These are phyloP conservation scores for Phytophthora aleatoria DNA, from an alignment of 352 stramenopile species.

Conservation along the genomic window DNA sequence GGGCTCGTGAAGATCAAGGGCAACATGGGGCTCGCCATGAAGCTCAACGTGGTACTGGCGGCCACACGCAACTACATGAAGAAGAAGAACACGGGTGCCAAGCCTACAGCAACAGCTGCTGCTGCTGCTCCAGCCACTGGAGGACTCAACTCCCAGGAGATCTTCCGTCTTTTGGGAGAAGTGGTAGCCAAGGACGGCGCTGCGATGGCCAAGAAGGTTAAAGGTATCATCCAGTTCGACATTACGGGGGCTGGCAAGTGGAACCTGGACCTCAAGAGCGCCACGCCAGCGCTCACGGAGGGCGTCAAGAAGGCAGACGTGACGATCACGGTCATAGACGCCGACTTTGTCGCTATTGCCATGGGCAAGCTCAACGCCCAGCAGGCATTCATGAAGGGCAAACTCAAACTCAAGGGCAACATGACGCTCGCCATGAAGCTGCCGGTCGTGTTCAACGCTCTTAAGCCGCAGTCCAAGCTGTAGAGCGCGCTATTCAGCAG, in stretches of 20 bases:
- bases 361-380: constrained; percentile 92
- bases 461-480: constrained; percentile 83
- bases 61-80: constrained; percentile 84
- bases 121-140: constrained; percentile 22
- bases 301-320: constrained; percentile 78
- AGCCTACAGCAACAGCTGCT: constrained; percentile 22
- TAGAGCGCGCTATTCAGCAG: constrained; percentile 18
- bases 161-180: constrained; percentile 73
- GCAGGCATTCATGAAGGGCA: constrained; percentile 95
- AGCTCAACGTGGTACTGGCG: constrained; percentile 91
- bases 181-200: constrained; percentile 61
- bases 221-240: constrained; percentile 81
- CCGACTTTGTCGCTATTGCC: constrained; percentile 83
- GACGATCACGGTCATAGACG: constrained; percentile 74
- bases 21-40: constrained; percentile 95
- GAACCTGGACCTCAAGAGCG: constrained; percentile 83
- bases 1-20: constrained; percentile 95
- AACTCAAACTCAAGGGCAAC: constrained; percentile 96
- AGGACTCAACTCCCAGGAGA: constrained; percentile 64
- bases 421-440: constrained; percentile 96
- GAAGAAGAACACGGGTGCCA: constrained; percentile 45
- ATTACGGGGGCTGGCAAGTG: constrained; percentile 76
- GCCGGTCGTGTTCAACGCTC: constrained; percentile 90
- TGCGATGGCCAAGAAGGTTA: constrained; percentile 76
- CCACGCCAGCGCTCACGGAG: constrained; percentile 53